These are phyloP conservation scores for Nakazawaea peltata DNA, from an alignment of 805 yeast genomes.

Conservation along the genomic window DNA sequence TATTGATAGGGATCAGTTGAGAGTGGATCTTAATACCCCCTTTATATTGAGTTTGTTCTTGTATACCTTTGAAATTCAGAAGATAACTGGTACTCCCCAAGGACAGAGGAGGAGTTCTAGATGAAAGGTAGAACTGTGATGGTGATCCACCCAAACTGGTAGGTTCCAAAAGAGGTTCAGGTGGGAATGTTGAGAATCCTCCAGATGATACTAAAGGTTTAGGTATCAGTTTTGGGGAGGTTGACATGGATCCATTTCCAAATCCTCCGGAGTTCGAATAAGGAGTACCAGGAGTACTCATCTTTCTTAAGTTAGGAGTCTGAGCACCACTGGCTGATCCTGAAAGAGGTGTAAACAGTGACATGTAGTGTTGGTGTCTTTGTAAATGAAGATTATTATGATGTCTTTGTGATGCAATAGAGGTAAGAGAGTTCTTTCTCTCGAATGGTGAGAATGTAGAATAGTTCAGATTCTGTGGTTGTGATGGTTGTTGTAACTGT, in stretches of 20 bases:
- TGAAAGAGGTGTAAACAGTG: conserved; percentile 7
- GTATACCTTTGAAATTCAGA: conserved; percentile 9
- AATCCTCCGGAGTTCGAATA: not conserved
- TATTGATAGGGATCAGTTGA: conserved; percentile 14
- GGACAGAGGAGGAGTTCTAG: conserved; percentile 42
- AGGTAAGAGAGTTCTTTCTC: conserved; percentile 5
- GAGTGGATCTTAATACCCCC: conserved; percentile 8
- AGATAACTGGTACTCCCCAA: conserved; percentile 18
- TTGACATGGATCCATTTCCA: not conserved
- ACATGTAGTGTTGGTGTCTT: conserved; percentile 10
- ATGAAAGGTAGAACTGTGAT: conserved; percentile 43
- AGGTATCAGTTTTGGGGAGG: conserved; percentile 11
- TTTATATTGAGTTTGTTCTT: conserved; percentile 14
- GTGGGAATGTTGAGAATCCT: conserved; percentile 5
- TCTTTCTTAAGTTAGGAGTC: conserved; percentile 4
- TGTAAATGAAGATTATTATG: conserved; percentile 6
- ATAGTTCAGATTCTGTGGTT: not conserved
- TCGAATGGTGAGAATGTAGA: conserved; percentile 1
- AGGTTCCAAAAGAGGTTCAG: conserved; percentile 28
- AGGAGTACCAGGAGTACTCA: no score
- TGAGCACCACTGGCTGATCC: conserved; percentile 1
- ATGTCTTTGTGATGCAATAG: conserved; percentile 1
- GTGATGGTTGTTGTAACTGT: not conserved
- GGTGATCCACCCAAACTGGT: conserved; percentile 48
- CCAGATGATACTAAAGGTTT: not conserved